A percentile compares a stretch with the other conserved stretches of the same genome.
Conservation (phyloP, 2,329 filamentous ascomycete species). For the Alternaria sp. region DNA sequence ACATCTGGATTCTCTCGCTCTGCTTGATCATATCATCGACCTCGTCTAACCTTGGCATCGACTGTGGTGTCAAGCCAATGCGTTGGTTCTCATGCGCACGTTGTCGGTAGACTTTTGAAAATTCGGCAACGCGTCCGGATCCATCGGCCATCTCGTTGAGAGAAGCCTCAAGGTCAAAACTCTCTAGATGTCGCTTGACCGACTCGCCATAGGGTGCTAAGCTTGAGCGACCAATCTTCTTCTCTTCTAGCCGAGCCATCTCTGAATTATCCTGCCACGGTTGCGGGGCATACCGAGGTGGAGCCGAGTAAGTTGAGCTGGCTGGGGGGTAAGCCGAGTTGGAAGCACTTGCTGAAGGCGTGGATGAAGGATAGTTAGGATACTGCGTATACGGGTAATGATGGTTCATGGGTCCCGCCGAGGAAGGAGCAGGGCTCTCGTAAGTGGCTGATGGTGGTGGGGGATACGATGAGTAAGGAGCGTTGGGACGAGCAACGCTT, state of each 20-base stretch:
- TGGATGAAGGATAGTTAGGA: slow-evolving; percentile 51
- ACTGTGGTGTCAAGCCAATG: slow-evolving; percentile 56
- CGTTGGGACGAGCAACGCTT: slow-evolving; percentile 31
- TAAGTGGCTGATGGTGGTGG: slow-evolving; percentile 46
- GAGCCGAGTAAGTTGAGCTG: slow-evolving; percentile 51
- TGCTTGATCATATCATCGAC: slow-evolving; percentile 63
- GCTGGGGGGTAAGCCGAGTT: slow-evolving; percentile 55
- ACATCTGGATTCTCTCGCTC: slow-evolving; percentile 55
- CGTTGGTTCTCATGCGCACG: slow-evolving; percentile 61
- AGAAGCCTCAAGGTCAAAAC: slow-evolving; percentile 66
- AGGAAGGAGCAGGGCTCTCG: slow-evolving; percentile 47
- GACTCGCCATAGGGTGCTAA: slow-evolving; percentile 54
- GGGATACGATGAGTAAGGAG: slow-evolving; percentile 43
- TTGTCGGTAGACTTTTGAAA: slow-evolving; percentile 59
- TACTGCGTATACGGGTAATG: slow-evolving; percentile 54
- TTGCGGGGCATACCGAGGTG: slow-evolving; percentile 45
- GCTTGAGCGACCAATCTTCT: slow-evolving; percentile 45
- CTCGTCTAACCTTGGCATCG: slow-evolving; percentile 59
- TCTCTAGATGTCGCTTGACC: slow-evolving; percentile 70
- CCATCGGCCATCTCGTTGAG: slow-evolving; percentile 60
- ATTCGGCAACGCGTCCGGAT: slow-evolving; percentile 56
- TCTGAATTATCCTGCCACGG: slow-evolving; percentile 52
- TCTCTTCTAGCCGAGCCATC: slow-evolving; percentile 44
- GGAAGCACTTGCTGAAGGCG: slow-evolving; percentile 45
- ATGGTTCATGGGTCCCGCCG: slow-evolving; percentile 50